Percentiles rank a stretch among this genome's conserved stretches.
Conservation (phyloP, 345 rosid genomes). For the Aegle marmelos region DNA sequence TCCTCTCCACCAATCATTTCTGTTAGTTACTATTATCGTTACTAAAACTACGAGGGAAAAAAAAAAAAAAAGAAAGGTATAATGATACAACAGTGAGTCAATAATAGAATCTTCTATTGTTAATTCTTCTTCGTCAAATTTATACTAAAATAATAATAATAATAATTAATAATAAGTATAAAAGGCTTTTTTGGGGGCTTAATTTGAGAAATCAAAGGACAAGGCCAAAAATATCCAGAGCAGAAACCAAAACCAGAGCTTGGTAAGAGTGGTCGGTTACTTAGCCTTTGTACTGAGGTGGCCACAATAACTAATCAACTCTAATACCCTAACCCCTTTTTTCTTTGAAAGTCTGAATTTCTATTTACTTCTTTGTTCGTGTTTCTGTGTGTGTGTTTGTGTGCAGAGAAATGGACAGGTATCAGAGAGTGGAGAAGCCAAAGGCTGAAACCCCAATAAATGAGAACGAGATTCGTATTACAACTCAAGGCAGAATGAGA, state of each 20-base stretch:
- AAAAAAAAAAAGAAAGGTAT: too few species aligned
- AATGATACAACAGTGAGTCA: background rate
- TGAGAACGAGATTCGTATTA: slow-evolving; percentile 57
- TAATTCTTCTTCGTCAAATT: background rate
- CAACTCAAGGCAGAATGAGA: slow-evolving; percentile 57
- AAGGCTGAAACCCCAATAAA: slow-evolving; percentile 58
- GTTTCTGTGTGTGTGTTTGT: background rate
- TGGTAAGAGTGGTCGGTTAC: too few species aligned
- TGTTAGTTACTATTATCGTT: background rate
- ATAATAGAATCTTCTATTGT: background rate
- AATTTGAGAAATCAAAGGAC: slow-evolving; percentile 3
- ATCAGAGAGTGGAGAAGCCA: slow-evolving; percentile 74
- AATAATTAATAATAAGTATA: too few species aligned
- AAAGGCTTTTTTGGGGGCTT: slow-evolving; percentile 2
- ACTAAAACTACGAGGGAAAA: background rate
- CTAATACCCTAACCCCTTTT: background rate
- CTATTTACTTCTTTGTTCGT: background rate
- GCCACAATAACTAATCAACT: background rate
- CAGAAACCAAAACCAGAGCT: too few species aligned
- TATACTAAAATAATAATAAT: too few species aligned
- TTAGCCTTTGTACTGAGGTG: background rate
- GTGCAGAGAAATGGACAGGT: slow-evolving; percentile 56
- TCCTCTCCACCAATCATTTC: background rate
- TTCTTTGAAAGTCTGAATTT: background rate
- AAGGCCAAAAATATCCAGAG: background rate